Conservation (phyloP, 2,329 filamentous ascomycete species). For the Hymenotorrendiella dingleyae region DNA sequence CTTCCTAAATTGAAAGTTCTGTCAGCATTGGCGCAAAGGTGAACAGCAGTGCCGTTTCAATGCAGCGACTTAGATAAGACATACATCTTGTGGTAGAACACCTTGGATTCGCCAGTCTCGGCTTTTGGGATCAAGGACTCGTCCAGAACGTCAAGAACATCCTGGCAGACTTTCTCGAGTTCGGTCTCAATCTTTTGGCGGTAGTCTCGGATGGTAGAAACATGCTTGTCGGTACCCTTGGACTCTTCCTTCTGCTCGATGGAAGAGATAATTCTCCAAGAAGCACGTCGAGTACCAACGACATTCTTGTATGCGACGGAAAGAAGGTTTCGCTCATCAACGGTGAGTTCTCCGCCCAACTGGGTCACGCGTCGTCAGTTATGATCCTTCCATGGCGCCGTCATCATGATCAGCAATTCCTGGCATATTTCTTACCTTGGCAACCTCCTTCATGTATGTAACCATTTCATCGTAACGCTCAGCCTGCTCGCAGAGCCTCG, state of each 20-base stretch:
- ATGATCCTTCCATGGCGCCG: slow-evolving; percentile 5
- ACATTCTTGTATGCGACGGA: slow-evolving; percentile 99
- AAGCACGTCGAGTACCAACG: slow-evolving; percentile 94
- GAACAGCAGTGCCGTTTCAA: neutral
- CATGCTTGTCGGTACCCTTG: slow-evolving; percentile 95
- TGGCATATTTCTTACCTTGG: slow-evolving; percentile 57
- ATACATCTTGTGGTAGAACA: slow-evolving; percentile 99
- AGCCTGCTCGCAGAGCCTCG: slow-evolving; percentile 99
- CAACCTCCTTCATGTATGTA: slow-evolving; percentile 99
- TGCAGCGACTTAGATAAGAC: slow-evolving; percentile 35
- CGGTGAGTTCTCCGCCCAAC: slow-evolving; percentile 71
- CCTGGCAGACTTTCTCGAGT: slow-evolving; percentile 96
- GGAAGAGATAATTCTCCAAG: slow-evolving; percentile 98
- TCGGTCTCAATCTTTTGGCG: slow-evolving; percentile 97
- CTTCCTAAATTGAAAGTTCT: slow-evolving; percentile 58
- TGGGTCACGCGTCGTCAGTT: slow-evolving; percentile 28
- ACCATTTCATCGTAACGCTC: slow-evolving; percentile 99
- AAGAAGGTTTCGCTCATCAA: slow-evolving; percentile 98
- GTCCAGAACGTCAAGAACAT: slow-evolving; percentile 92
- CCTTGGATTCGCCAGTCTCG: slow-evolving; percentile 96
- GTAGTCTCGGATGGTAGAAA: slow-evolving; percentile 90
- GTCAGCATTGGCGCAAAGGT: slow-evolving; percentile 12
- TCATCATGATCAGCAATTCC: slow-evolving; percentile 19
- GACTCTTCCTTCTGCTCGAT: slow-evolving; percentile 99
- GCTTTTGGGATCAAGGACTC: slow-evolving; percentile 91